phyloP scores from a whole-genome alignment of 768 basidiomycete species.

The Amanita fuliginea region DNA sequence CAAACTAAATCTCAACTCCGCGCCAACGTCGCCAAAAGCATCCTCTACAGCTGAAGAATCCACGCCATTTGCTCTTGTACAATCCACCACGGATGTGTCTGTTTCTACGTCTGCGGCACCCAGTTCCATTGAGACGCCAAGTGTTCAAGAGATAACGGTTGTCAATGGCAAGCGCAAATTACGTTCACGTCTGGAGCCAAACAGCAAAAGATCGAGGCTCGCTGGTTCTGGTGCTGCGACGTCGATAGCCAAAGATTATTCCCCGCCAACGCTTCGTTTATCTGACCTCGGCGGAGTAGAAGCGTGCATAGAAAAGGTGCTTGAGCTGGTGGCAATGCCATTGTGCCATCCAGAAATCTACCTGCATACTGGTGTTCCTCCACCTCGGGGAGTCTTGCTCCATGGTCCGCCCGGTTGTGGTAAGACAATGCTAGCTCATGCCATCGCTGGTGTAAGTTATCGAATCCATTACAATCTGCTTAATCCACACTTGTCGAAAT shows the following conservation, averaged over 20 bases:
- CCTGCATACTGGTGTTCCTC: constrained; percentile 83
- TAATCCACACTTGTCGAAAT: constrained; percentile 1
- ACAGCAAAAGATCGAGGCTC: constrained; percentile 47
- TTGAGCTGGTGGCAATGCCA: constrained; percentile 95
- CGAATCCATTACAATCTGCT: not conserved
- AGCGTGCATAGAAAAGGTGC: constrained; percentile 78
- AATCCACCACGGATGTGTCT: constrained; percentile 4
- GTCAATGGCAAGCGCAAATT: constrained; percentile 49
- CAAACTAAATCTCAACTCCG: constrained; percentile 58
- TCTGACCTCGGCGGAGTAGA: constrained; percentile 86
- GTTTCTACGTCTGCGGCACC: constrained; percentile 8
- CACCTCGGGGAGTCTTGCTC: constrained; percentile 84
- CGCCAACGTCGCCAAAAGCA: constrained; percentile 14
- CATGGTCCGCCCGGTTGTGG: constrained; percentile 97
- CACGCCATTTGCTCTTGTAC: constrained; percentile 5
- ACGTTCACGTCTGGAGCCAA: constrained; percentile 44
- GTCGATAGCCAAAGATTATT: constrained; percentile 46
- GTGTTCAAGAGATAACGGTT: not conserved
- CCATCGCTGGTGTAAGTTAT: constrained; percentile 79
- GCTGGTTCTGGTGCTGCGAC: constrained; percentile 12
- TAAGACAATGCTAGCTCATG: constrained; percentile 89
- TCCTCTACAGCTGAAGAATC: constrained; percentile 9
- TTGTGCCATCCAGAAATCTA: constrained; percentile 94
- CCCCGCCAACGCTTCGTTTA: constrained; percentile 66
- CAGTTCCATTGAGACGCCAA: constrained; percentile 10